Evolutionary conservation across 139 green algal genomes (phyloP), one percentile per base, ranked within the genome.

Genomic region (Chlorella sorokiniana): DNA sequence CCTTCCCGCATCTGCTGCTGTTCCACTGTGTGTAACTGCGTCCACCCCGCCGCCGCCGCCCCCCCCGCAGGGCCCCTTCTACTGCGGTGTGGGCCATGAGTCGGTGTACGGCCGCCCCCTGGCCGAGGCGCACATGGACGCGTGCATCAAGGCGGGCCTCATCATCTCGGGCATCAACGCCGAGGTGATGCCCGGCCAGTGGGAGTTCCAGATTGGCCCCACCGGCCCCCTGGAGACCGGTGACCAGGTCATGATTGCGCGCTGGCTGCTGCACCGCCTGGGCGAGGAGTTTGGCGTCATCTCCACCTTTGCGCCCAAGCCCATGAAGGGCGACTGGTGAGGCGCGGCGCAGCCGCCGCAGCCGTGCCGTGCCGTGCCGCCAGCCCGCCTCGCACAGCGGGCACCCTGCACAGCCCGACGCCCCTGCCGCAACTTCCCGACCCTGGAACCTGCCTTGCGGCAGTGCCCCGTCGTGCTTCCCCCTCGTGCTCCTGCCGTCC

Each of bases 121-220:
- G 76, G 94, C 91, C 27, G 93, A 96, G 88, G 93, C 91, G 6
- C 92, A 96, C 89, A 81, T 95, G 84, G 92, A 96, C 64, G 94
- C 94, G 18, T 97, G 94, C 92, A 90, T 97, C 84, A 91, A 92
- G 83, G 91, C 91, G 40, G 92, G 93, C 76, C 84, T 97, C 11
- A 90, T 83, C 83, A 95, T 96, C 91, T 89, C 73, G 20, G 94
- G 94, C 82, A 96, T 97, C 85, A 97, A 97, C 86, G 86, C 94
- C 61, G 94, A 97, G 93, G 91, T 97, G 40, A 94, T 97, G 94
- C 94, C 94, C 61, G 94, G 94, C 38, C 94, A 97, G 89, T 97
- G 94, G 94, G 94, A 97, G 91, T 97, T 92, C 94, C 94, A 97
- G 93, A 93, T 97, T 41, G 94, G 94, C 54, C 94, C 94, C 44